These are phyloP conservation scores for Coprinopsis strossmayeri DNA, from an alignment of 768 basidiomycete species.

Conservation along the genomic window DNA sequence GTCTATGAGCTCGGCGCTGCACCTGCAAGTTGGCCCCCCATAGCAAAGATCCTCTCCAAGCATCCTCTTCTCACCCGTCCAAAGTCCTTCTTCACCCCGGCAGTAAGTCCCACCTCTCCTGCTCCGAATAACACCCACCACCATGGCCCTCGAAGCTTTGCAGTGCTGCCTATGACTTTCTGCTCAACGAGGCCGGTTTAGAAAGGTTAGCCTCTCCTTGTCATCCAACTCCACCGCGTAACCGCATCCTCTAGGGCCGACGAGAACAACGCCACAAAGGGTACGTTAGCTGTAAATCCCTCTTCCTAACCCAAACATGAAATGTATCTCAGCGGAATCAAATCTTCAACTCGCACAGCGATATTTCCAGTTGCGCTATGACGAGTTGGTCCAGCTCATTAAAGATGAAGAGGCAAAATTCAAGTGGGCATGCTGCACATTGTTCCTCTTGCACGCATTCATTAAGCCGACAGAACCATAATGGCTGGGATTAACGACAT, in stretches of 20 bases:
- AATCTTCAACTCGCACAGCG: constrained; percentile 71
- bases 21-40: constrained; percentile 48
- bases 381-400: constrained; percentile 70
- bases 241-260: constrained; percentile 32
- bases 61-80: constrained; percentile 67
- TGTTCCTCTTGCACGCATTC: too few relatives aligned
- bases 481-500: constrained; percentile 74
- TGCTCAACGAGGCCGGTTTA: constrained; percentile 64
- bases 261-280: constrained; percentile 43
- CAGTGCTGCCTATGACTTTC: constrained; percentile 52
- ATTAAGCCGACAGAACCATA: constrained; percentile 61
- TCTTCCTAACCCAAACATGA: not conserved
- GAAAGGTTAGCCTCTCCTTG: constrained; percentile 44
- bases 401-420: constrained; percentile 69
- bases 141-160: constrained; percentile 45
- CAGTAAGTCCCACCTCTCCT: constrained; percentile 37
- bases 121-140: not conserved
- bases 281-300: constrained; percentile 26
- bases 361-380: constrained; percentile 61
- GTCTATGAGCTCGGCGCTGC: constrained; percentile 74
- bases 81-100: constrained; percentile 59
- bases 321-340: constrained; percentile 41
- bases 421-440: too few relatives aligned
- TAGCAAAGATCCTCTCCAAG: constrained; percentile 58
- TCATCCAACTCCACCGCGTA: constrained; percentile 4